Evolutionary conservation across 2,329 filamentous ascomycete species (phyloP).

Genomic region (Fusarium pseudoanthophilum): DNA sequence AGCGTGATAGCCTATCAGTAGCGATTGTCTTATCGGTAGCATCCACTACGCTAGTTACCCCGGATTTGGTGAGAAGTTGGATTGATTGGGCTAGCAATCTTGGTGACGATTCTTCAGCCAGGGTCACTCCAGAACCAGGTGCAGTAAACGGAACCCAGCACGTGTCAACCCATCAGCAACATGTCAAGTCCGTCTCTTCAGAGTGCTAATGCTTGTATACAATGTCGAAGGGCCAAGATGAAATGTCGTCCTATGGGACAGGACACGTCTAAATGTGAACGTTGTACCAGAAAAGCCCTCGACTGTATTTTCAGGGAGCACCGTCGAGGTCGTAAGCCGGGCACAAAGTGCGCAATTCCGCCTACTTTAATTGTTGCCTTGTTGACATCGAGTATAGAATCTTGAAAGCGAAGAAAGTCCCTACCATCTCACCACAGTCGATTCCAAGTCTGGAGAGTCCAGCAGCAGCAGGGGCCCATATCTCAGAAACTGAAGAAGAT

Average conservation of each 20-base stretch:
- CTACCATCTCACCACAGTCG: neutral
- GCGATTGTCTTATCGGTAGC: rapidly evolving
- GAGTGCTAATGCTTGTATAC: neutral
- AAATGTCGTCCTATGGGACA: neutral
- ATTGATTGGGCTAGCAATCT: neutral
- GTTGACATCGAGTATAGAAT: neutral
- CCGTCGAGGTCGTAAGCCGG: neutral
- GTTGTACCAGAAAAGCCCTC: neutral
- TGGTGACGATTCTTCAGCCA: neutral
- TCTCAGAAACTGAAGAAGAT: neutral
- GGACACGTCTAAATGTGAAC: neutral
- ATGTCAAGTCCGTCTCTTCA: neutral
- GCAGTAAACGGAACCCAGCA: neutral
- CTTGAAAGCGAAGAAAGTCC: neutral
- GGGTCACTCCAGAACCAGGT: neutral
- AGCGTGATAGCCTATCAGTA: too few relatives aligned
- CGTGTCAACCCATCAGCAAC: rapidly evolving
- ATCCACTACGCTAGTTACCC: neutral
- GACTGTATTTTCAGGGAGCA: neutral
- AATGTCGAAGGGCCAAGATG: neutral
- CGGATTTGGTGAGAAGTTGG: neutral
- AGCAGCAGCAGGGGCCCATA: neutral
- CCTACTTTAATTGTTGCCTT: rapidly evolving
- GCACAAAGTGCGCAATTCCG: neutral
- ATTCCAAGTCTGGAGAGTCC: neutral